Conservation (phyloP, 1,139 yeast species). For the Yamadazyma friedrichii region DNA sequence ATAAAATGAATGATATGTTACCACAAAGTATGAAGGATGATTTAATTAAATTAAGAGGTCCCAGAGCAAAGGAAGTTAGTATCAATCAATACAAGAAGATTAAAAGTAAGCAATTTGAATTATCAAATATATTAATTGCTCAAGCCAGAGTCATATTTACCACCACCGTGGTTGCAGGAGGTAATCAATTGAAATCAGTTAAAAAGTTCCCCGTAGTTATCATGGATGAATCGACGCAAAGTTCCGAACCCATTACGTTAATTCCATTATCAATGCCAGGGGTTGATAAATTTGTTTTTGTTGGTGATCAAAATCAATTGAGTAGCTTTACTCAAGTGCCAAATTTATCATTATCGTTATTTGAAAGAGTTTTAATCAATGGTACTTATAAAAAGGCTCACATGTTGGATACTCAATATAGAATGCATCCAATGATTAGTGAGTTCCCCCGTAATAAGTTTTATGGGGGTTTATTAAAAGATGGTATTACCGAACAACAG, state of each 20-base stretch:
- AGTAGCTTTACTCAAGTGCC: slow-evolving; percentile 68
- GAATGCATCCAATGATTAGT: slow-evolving; percentile 69
- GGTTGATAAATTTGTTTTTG: slow-evolving; percentile 64
- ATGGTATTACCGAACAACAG: slow-evolving; percentile 57
- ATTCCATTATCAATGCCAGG: slow-evolving; percentile 71
- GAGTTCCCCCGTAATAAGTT: slow-evolving; percentile 61
- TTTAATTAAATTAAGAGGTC: slow-evolving; percentile 39
- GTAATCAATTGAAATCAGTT: slow-evolving; percentile 56
- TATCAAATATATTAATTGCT: slow-evolving; percentile 50
- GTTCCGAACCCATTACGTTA: slow-evolving; percentile 67
- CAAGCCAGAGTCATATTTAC: slow-evolving; percentile 72
- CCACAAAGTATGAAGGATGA: slow-evolving; percentile 44
- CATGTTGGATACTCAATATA: slow-evolving; percentile 70
- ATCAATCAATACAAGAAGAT: slow-evolving; percentile 50
- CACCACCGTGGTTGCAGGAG: slow-evolving; percentile 72
- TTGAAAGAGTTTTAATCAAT: slow-evolving; percentile 57
- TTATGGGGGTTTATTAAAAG: slow-evolving; percentile 52
- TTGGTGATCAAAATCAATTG: slow-evolving; percentile 69
- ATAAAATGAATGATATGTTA: slow-evolving; percentile 51
- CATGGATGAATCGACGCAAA: slow-evolving; percentile 63
- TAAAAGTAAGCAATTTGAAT: slow-evolving; percentile 40
- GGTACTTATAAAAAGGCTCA: slow-evolving; percentile 58
- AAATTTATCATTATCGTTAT: slow-evolving; percentile 55
- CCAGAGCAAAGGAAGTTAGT: slow-evolving; percentile 36
- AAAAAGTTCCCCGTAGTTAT: slow-evolving; percentile 63